Evolutionary conservation across 2,329 filamentous ascomycete genomes (phyloP).

Genomic region (Beauveria medogensis): DNA sequence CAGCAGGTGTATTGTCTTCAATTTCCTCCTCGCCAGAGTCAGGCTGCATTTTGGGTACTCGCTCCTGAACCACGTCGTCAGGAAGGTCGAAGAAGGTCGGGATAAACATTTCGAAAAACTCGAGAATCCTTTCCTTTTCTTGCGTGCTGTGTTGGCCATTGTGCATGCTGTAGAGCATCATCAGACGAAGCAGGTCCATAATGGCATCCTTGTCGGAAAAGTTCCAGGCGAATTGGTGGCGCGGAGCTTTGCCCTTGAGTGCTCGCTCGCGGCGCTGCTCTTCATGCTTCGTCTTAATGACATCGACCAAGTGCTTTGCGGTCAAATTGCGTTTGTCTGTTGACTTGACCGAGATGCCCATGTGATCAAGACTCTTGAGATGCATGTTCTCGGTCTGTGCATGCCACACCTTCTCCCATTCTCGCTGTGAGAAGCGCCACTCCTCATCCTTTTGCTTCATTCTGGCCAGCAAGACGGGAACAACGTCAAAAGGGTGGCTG

Average conservation of each 20-base stretch:
- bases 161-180: slow-evolving; percentile 57
- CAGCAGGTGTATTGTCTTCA: slow-evolving; percentile 64
- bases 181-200: slow-evolving; percentile 52
- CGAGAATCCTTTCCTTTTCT: slow-evolving; percentile 65
- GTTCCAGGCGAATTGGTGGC: slow-evolving; percentile 67
- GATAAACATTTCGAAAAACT: slow-evolving; percentile 71
- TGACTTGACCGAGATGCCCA: slow-evolving; percentile 82
- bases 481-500: slow-evolving; percentile 71
- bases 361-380: slow-evolving; percentile 92
- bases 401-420: slow-evolving; percentile 99
- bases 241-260: slow-evolving; percentile 51
- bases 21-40: slow-evolving; percentile 68
- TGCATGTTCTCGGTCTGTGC: slow-evolving; percentile 92
- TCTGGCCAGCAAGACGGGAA: slow-evolving; percentile 79
- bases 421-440: slow-evolving; percentile 92
- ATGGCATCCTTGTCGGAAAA: slow-evolving; percentile 66
- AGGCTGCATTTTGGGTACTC: slow-evolving; percentile 59
- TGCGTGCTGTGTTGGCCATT: slow-evolving; percentile 63
- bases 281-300: slow-evolving; percentile 88
- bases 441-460: slow-evolving; percentile 96
- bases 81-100: slow-evolving; percentile 69
- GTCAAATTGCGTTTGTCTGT: slow-evolving; percentile 88
- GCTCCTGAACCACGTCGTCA: slow-evolving; percentile 59
- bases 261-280: slow-evolving; percentile 71
- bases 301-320: slow-evolving; percentile 79